A percentile compares a stretch with the other conserved stretches of the same genome.
Evolutionary conservation across 2,329 filamentous ascomycete species (phyloP).

Genomic region (Stenocarpella maydis): DNA sequence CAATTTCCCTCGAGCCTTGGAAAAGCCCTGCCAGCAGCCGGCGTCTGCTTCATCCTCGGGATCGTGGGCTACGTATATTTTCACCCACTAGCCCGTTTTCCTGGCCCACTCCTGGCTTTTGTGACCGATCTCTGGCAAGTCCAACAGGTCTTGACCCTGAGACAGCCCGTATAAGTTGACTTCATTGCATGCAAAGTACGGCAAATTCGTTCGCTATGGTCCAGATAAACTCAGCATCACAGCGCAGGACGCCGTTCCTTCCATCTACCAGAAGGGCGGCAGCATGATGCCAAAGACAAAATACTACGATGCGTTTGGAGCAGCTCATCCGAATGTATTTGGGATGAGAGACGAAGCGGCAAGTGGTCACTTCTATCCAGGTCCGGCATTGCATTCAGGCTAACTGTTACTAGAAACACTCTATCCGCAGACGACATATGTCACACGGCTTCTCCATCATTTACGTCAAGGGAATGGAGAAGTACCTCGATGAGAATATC

Average conservation of each 20-base stretch:
- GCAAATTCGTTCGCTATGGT: constrained; percentile 42
- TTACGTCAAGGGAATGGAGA: constrained; percentile 48
- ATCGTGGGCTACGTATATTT: constrained; percentile 29
- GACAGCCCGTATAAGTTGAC: constrained; percentile 36
- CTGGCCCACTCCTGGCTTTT: constrained; percentile 44
- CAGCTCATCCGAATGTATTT: constrained; percentile 45
- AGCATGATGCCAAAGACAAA: constrained; percentile 45
- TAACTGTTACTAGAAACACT: constrained; percentile 30
- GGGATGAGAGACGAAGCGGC: constrained; percentile 38
- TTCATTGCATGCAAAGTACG: constrained; percentile 39
- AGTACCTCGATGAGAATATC: constrained; percentile 37
- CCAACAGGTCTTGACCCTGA: constrained; percentile 40
- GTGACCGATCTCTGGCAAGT: constrained; percentile 46
- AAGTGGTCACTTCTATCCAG: background rate
- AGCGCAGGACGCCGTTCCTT: constrained; percentile 40
- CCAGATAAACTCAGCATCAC: constrained; percentile 45
- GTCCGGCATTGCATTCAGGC: background rate
- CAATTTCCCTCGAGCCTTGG: background rate
- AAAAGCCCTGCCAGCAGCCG: background rate
- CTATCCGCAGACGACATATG: constrained; percentile 42
- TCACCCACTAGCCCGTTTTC: constrained; percentile 43
- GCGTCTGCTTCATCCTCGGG: background rate
- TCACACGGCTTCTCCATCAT: constrained; percentile 45
- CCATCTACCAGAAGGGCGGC: constrained; percentile 43
- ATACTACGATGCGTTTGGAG: constrained; percentile 46